phyloP scores from a whole-genome alignment of 176 grass and related monocot species.

The Phragmites australis region DNA sequence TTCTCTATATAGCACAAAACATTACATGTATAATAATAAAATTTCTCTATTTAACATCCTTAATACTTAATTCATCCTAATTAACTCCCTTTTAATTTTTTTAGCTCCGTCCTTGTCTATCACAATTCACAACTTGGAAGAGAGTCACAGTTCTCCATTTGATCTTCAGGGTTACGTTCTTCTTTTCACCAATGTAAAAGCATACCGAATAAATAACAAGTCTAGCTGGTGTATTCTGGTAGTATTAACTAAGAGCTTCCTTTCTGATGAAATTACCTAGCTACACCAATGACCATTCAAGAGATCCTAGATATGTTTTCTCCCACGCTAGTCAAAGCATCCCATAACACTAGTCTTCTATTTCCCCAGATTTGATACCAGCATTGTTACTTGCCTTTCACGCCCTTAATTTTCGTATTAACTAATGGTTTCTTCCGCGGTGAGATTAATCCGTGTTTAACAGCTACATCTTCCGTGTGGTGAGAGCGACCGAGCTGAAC shows the following conservation, averaged over 20 bases:
- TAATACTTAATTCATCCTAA: no score
- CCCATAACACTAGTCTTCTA: background rate
- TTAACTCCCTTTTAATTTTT: no score
- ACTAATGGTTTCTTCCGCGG: background rate
- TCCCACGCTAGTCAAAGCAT: conserved; percentile 4
- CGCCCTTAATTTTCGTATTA: conserved; percentile 30
- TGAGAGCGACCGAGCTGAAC: background rate
- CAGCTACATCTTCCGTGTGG: background rate
- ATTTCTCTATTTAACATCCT: no score
- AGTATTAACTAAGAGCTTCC: background rate
- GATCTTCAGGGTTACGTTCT: background rate
- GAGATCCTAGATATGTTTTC: background rate
- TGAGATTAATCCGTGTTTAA: background rate
- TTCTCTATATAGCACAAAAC: no score
- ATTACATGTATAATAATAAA: no score
- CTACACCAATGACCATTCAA: background rate
- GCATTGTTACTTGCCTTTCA: background rate
- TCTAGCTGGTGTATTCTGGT: background rate
- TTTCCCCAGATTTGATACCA: background rate
- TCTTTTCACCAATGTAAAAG: background rate
- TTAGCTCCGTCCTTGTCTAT: no score
- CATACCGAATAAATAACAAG: background rate
- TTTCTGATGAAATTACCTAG: background rate
- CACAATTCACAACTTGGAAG: no score
- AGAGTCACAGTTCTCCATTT: background rate